These are phyloP conservation scores for Phytopythium cucurbitacearum DNA, from an alignment of 352 stramenopile genomes.

Conservation along the genomic window DNA sequence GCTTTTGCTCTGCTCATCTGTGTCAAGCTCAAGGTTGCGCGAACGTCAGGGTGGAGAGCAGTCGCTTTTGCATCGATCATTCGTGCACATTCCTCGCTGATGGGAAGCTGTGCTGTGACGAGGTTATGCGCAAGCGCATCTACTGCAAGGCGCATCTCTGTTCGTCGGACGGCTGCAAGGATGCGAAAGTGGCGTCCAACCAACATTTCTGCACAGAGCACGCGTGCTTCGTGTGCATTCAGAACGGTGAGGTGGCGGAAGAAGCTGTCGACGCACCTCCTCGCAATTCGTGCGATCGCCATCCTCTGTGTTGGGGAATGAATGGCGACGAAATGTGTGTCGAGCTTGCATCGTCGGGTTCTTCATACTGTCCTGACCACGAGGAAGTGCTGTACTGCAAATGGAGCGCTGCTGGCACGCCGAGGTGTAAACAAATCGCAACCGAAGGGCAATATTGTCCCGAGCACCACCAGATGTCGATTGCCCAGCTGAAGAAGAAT, in stretches of 20 bases:
- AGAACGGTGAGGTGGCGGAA: slow-evolving; percentile 8
- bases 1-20: slow-evolving; percentile 40
- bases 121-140: slow-evolving; percentile 18
- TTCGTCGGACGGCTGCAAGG: slow-evolving; percentile 28
- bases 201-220: slow-evolving; percentile 48
- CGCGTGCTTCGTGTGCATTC: slow-evolving; percentile 56
- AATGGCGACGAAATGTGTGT: slow-evolving; percentile 24
- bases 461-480: slow-evolving; percentile 12
- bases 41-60: slow-evolving; percentile 13
- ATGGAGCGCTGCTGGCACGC: slow-evolving; percentile 13
- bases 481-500: background rate
- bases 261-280: slow-evolving; percentile 35
- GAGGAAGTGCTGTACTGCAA: slow-evolving; percentile 27
- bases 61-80: slow-evolving; percentile 27
- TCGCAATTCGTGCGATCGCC: slow-evolving; percentile 43
- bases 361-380: slow-evolving; percentile 44
- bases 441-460: slow-evolving; percentile 29
- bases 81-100: slow-evolving; percentile 24
- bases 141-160: slow-evolving; percentile 53
- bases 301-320: slow-evolving; percentile 48
- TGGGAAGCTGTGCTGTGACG: slow-evolving; percentile 20
- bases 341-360: slow-evolving; percentile 21
- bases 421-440: slow-evolving; percentile 26
- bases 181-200: slow-evolving; percentile 14
- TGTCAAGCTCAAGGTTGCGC: slow-evolving; percentile 32